Conservation (phyloP, 306 rosid genomes). For the Glycine soja region DNA sequence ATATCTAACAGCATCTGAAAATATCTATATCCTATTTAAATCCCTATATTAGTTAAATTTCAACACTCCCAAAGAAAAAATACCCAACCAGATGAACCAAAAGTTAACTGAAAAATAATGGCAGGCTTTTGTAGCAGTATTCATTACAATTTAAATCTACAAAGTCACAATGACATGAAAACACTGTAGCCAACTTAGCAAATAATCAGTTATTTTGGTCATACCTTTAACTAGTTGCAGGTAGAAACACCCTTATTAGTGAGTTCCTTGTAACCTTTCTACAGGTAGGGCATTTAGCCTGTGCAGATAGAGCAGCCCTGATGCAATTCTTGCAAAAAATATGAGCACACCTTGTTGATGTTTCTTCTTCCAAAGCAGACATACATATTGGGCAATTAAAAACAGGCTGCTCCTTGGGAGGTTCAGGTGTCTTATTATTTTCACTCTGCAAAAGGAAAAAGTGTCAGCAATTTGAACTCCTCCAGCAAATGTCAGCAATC, state of each 20-base stretch:
- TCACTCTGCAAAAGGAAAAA: constrained; percentile 57
- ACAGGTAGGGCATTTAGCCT: constrained; percentile 80
- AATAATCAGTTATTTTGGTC: constrained; percentile 3
- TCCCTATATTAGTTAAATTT: neutral
- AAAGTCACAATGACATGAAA: constrained; percentile 20
- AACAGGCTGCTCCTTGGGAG: constrained; percentile 56
- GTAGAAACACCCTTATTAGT: constrained; percentile 81
- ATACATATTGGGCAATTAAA: constrained; percentile 87
- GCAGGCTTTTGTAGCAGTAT: too few species aligned
- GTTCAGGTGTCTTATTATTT: constrained; percentile 52
- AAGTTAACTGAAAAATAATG: neutral
- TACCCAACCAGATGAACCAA: neutral
- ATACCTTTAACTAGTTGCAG: constrained; percentile 63
- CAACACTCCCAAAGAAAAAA: neutral
- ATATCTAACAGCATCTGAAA: neutral
- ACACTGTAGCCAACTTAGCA: neutral
- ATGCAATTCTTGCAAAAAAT: constrained; percentile 86
- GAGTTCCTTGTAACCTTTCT: constrained; percentile 69
- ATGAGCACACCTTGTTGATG: constrained; percentile 90
- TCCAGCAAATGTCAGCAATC: neutral
- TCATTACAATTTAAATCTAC: neutral
- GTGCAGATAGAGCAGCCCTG: constrained; percentile 53
- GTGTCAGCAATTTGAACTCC: constrained; percentile 35
- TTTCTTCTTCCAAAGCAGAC: constrained; percentile 66
- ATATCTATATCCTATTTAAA: neutral